Conservation (phyloP, 805 yeast genomes). For the Torulaspora franciscae region DNA sequence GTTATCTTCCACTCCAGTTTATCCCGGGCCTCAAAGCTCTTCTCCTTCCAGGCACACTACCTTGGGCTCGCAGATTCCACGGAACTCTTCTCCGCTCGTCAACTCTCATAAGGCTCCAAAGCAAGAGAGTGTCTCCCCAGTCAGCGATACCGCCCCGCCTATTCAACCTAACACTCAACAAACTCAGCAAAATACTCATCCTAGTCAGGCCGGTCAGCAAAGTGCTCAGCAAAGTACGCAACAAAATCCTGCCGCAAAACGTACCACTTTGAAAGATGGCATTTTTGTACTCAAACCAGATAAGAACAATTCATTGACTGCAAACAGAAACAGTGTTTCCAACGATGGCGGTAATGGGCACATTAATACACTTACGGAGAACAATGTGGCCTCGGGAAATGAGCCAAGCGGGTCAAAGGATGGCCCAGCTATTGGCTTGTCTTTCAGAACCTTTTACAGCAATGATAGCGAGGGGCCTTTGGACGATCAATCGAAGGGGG, state of each 20-base stretch:
- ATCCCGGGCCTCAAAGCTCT: not conserved
- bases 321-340: conserved; percentile 6
- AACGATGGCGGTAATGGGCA: conserved; percentile 10
- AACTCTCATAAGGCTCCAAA: conserved; percentile 9
- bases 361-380: conserved; percentile 1
- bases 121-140: conserved; percentile 4
- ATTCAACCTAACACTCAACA: not conserved
- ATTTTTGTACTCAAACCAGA: conserved; percentile 8
- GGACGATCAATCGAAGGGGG: conserved; percentile 3
- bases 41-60: conserved; percentile 4
- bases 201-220: too few species aligned
- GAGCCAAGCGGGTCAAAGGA: conserved; percentile 6
- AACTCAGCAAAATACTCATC: not conserved
- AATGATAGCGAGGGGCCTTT: not conserved
- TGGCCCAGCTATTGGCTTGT: conserved; percentile 5
- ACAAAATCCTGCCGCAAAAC: not conserved
- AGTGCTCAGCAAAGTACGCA: not conserved
- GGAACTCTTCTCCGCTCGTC: conserved; percentile 10
- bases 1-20: conserved; percentile 20
- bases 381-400: not conserved
- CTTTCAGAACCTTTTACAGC: conserved; percentile 8
- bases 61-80: conserved; percentile 9
- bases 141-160: not conserved
- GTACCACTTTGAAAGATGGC: conserved; percentile 7
- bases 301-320: not conserved